Percentiles rank a stretch among this genome's conserved stretches.
These are phyloP conservation scores for Microcos paniculata DNA, from an alignment of 345 rosid genomes.

Conservation along the genomic window DNA sequence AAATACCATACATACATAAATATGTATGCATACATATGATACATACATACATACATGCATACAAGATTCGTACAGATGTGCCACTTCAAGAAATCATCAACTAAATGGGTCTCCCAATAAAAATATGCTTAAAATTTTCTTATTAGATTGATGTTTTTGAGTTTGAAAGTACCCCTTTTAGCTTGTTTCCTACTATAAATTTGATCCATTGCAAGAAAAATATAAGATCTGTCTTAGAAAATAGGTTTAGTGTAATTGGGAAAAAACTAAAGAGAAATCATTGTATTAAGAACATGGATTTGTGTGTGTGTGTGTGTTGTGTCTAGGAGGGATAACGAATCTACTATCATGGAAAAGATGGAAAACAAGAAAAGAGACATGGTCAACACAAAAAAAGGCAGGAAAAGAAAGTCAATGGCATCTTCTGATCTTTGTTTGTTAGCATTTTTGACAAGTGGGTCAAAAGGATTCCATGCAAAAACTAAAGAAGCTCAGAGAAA, in stretches of 20 bases:
- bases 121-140: too few relatives aligned
- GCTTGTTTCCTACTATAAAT: not conserved
- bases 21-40: not conserved
- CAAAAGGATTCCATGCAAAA: slow-evolving; percentile 27
- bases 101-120: too few relatives aligned
- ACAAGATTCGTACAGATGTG: not conserved
- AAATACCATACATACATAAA: not conserved
- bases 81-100: too few relatives aligned
- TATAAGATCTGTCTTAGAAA: not conserved
- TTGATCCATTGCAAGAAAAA: not conserved
- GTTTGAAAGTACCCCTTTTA: not conserved
- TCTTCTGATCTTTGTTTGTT: slow-evolving; percentile 22
- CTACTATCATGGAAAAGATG: not conserved
- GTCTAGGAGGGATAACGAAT: not conserved
- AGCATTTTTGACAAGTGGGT: slow-evolving; percentile 21
- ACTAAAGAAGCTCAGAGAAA: not conserved
- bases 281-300: not conserved
- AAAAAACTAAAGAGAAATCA: slow-evolving; percentile 14
- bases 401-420: slow-evolving; percentile 20
- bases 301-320: not conserved
- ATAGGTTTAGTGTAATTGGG: not conserved
- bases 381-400: slow-evolving; percentile 18
- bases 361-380: not conserved
- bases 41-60: not conserved
- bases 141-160: too few relatives aligned